phyloP scores from a whole-genome alignment of 169 alveolate genomes.

The Eimeria maxima region DNA sequence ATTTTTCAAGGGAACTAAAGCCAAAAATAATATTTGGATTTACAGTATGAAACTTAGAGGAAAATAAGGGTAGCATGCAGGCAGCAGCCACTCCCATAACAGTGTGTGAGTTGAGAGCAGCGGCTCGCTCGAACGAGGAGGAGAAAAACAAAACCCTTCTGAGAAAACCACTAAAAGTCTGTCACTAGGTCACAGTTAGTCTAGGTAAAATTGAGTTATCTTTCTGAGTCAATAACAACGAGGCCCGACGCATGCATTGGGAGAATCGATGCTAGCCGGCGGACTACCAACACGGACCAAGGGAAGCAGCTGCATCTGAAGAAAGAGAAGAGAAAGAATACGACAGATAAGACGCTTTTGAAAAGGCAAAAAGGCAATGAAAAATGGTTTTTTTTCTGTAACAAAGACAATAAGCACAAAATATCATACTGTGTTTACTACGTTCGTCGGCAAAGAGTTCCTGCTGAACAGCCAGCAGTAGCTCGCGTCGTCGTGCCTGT shows the following conservation, averaged over 20 bases:
- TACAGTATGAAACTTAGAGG: not conserved
- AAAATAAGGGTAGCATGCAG: not conserved
- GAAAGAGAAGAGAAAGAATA: too few species aligned
- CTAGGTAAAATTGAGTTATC: not conserved
- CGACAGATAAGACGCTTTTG: not conserved
- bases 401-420: too few species aligned
- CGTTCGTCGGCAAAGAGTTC: not conserved
- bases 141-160: not conserved
- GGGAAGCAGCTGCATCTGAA: not conserved
- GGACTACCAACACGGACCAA: not conserved
- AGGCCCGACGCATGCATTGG: not conserved
- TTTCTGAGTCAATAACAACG: not conserved
- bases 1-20: too few species aligned
- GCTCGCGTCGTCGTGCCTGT: not conserved
- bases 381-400: not conserved
- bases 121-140: not conserved
- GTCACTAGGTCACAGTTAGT: not conserved
- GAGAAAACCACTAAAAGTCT: not conserved
- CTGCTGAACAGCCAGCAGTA: not conserved
- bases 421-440: not conserved
- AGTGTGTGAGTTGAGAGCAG: not conserved
- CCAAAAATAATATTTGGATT: too few species aligned
- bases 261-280: not conserved
- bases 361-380: not conserved
- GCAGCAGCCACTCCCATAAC: not conserved